Evolutionary conservation across 2,329 filamentous ascomycete genomes (phyloP).

Genomic region (Fusarium nodosum): DNA sequence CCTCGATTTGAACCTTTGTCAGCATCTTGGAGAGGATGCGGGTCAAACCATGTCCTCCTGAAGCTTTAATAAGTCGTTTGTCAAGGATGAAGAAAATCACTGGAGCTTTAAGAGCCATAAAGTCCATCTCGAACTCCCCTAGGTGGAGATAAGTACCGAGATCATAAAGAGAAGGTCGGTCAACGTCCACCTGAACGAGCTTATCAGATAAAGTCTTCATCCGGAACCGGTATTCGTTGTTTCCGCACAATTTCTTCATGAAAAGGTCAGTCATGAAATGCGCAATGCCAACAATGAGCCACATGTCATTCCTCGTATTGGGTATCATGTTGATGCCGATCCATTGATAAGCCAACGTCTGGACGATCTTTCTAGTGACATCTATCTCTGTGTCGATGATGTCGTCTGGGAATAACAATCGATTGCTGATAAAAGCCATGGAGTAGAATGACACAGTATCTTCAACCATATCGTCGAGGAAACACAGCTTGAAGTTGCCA

Average conservation of each 20-base stretch:
- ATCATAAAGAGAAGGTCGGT: slow-evolving; percentile 84
- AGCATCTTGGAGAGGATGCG: slow-evolving; percentile 89
- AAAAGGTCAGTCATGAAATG: slow-evolving; percentile 97
- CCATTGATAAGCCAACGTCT: slow-evolving; percentile 92
- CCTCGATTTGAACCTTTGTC: slow-evolving; percentile 81
- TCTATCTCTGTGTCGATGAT: slow-evolving; percentile 89
- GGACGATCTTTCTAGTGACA: slow-evolving; percentile 83
- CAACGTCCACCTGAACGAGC: slow-evolving; percentile 84
- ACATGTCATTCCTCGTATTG: slow-evolving; percentile 82
- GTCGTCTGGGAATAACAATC: slow-evolving; percentile 85
- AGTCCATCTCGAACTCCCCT: slow-evolving; percentile 88
- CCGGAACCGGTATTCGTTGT: slow-evolving; percentile 93
- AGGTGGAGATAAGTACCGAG: slow-evolving; percentile 83
- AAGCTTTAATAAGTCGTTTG: slow-evolving; percentile 88
- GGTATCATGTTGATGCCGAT: slow-evolving; percentile 93
- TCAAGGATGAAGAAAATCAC: slow-evolving; percentile 95
- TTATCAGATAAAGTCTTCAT: slow-evolving; percentile 87
- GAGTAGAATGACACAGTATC: slow-evolving; percentile 85
- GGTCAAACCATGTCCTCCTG: slow-evolving; percentile 82
- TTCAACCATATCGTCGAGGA: slow-evolving; percentile 87
- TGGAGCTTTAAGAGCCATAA: slow-evolving; percentile 90
- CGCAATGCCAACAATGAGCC: slow-evolving; percentile 90
- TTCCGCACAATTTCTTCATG: slow-evolving; percentile 89
- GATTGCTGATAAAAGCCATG: slow-evolving; percentile 87
- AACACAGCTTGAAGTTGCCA: slow-evolving; percentile 91